Base-by-base conservation (phyloP, 306 rosid species). In the Castanea mollissima region DNA sequence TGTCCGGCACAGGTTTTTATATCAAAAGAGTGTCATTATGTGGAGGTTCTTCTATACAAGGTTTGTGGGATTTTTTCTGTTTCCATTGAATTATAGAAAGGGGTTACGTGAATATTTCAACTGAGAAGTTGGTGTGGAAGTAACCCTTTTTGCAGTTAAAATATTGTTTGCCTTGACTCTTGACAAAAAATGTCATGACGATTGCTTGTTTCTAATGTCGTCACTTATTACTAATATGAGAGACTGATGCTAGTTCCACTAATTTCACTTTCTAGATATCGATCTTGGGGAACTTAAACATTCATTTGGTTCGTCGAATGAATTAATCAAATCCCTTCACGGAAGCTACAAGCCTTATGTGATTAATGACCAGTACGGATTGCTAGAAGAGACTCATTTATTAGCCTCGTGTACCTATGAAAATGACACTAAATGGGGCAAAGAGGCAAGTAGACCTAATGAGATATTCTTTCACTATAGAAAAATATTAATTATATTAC, bases 1-100 rank as follows among this genome's bases (percentile, higher is more conserved):
- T 92, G 80, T 85, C 84, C 4, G 97, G 94, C 34, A 87, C 94
- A 5, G 72, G 89, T 68, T 92, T 87, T 79, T 87, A 84, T 68
- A 83, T 89, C 12, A 88, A 88, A 82, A 88, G 91, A 87, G 67
- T 41, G 20, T 74, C 90, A 12, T 76, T 92, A 7, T 78, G 21
- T 74, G 90, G 88, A 60, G 84, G 58, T 8, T 69, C 3, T 8
- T 69, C 2, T 69, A 11, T 55, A 0, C 23, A 69, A 51, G 86
- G 86, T 83, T 44, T 34, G 6, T 18, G 8, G 54, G 5, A 6
- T 19, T 16, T 4, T 21, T 16, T 49, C 54, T 67, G 1, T 21
- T 7, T 27, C 2, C 31, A 29, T 1, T 13, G 38, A 8, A 41
- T 41, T 41, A 41, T 41, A 41, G 46, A 41, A 1, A 41, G 12